Base-by-base conservation (phyloP, 768 basidiomycete genomes). In the Fistulinella prunicolor region DNA sequence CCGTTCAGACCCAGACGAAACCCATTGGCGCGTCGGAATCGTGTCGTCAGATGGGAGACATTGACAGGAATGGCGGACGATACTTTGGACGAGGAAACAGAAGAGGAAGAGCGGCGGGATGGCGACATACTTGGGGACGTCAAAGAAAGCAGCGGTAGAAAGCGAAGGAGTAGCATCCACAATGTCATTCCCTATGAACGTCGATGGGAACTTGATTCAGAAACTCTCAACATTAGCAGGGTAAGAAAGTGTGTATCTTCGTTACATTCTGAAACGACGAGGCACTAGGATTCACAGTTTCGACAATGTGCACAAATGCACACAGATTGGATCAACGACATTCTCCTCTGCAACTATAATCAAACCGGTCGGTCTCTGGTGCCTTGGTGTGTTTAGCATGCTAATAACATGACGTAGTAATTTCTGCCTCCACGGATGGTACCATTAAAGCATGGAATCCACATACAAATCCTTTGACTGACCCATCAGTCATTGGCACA, bases 241-340 rank as follows among this genome's bases (percentile, higher is more conserved):
- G 86, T 85, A 57, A 54, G 80, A 69, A 22, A 36, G 16, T 20
- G 8, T 35, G 38, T 44, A 34, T 45, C 28, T 16, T 23, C 30
- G 8, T 44, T 44, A 26, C 35, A 24, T 28, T 42, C 36, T 36
- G 23, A 50, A 38, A 51, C 26, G 50, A 58, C 44, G 41, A 40
- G 51, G 51, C 54, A 35, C 50, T 54, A 83, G 79, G 66, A 69
- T 21, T 77, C 82, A 22, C 73, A 76, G 19, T 97, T 96, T 63
- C 79, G 95, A 24, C 94, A 97, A 65, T 86, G 84, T 49, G 83
- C 85, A 9, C 94, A 97, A 63, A 79, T 82, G 6, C 94, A 97
- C 64, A 85, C 84, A 1, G 94, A 97, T 68, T 99, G 95, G 95
- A 82, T 98, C 29, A 99, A 96, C 62, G 95, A 98, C 59, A 81